These are phyloP conservation scores for Coemansia biformis DNA, from an alignment of 192 early-diverging fungal genomes.

Conservation along the genomic window DNA sequence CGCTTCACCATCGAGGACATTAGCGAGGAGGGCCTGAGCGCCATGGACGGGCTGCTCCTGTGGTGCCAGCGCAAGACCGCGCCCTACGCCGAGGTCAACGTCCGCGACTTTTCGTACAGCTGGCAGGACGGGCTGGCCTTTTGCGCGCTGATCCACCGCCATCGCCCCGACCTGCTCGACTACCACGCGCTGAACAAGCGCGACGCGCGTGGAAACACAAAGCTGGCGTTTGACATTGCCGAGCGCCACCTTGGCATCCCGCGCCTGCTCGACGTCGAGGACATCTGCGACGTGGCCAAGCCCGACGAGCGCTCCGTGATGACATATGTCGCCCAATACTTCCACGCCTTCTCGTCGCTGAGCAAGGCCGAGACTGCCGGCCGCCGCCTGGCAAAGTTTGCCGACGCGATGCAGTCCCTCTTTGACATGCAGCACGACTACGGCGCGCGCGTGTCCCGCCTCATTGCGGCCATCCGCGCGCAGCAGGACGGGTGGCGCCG, in stretches of 20 bases:
- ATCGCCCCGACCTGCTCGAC: constrained; percentile 92
- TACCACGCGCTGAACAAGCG: constrained; percentile 80
- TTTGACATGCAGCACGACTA: constrained; percentile 96
- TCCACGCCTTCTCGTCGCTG: constrained; percentile 91
- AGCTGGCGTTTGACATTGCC: constrained; percentile 94
- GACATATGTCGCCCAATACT: constrained; percentile 98
- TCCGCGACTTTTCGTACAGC: constrained; percentile 86
- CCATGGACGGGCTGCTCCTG: constrained; percentile 92
- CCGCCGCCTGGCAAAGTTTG: constrained; percentile 88
- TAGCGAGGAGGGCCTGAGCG: constrained; percentile 87
- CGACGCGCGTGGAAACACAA: constrained; percentile 78
- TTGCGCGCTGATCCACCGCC: constrained; percentile 94
- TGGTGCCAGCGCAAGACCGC: constrained; percentile 97
- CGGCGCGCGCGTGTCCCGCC: constrained; percentile 69
- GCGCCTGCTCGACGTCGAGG: constrained; percentile 92
- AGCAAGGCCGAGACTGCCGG: constrained; percentile 80
- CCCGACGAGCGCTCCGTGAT: constrained; percentile 96
- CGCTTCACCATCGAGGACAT: constrained; percentile 95
- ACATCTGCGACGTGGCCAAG: constrained; percentile 87
- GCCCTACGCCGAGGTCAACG: constrained; percentile 73
- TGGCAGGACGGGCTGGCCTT: constrained; percentile 95
- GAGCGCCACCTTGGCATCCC: constrained; percentile 83
- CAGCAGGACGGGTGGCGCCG: constrained; percentile 65
- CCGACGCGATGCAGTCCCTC: constrained; percentile 76
- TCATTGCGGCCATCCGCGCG: constrained; percentile 65